phyloP scores from a whole-genome alignment of 225 moss, liverwort and hornwort genomes.

The Straminergon stramineum region DNA sequence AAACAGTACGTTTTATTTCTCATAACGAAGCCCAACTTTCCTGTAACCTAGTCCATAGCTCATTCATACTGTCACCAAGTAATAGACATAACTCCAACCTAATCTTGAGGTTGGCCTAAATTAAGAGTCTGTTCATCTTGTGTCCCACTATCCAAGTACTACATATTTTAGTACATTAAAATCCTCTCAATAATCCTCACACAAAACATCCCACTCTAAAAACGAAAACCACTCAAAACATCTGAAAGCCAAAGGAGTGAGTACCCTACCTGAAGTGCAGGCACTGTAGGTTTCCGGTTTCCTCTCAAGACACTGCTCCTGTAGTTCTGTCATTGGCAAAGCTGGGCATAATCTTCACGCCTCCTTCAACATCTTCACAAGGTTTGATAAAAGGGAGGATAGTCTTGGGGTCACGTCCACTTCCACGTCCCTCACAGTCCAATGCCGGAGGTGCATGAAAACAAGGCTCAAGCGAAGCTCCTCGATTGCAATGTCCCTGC shows the following conservation, averaged over 20 bases:
- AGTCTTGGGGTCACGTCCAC: constrained; percentile 6
- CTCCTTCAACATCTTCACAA: constrained; percentile 67
- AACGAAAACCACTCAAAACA: neutral
- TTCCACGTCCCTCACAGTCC: constrained; percentile 24
- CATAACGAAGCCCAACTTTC: neutral
- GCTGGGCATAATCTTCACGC: constrained; percentile 53
- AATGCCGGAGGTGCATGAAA: constrained; percentile 52
- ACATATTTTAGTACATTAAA: neutral
- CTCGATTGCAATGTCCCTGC: constrained; percentile 44
- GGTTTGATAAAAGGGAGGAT: constrained; percentile 38
- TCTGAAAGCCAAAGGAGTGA: neutral
- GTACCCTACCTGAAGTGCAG: neutral
- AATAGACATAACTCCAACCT: neutral
- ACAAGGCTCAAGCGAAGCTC: constrained; percentile 68
- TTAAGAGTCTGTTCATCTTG: neutral
- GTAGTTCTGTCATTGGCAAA: neutral
- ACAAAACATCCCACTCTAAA: neutral
- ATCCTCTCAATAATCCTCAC: neutral
- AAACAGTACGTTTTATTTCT: neutral
- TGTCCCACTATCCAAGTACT: neutral
- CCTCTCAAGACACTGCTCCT: neutral
- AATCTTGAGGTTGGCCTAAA: neutral
- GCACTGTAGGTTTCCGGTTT: neutral
- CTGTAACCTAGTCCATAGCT: neutral
- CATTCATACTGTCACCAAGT: neutral